Conservation (phyloP, 305 asterid species). For the Euphrasia arctica region DNA sequence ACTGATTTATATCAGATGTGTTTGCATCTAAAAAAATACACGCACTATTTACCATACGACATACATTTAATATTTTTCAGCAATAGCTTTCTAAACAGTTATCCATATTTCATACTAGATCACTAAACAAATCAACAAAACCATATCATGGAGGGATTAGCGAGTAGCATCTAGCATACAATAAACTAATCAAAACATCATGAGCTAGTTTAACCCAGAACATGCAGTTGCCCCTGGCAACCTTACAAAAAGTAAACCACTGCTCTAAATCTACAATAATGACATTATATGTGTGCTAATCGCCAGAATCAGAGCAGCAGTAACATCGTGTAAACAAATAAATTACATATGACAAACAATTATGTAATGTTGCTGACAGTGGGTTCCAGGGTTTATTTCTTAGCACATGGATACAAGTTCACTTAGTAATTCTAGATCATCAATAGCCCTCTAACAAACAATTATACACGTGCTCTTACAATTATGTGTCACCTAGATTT, state of each 20-base stretch:
- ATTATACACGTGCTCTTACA: neutral
- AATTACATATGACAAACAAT: neutral
- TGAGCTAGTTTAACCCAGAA: neutral
- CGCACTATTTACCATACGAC: neutral
- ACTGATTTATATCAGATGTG: neutral
- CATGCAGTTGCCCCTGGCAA: neutral
- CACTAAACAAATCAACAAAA: neutral
- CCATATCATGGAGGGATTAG: neutral
- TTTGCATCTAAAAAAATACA: neutral
- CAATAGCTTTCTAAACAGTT: neutral
- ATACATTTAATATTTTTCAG: neutral
- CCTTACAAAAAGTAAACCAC: neutral
- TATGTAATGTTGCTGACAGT: neutral
- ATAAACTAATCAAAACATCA: neutral
- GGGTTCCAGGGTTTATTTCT: neutral
- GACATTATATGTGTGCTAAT: neutral
- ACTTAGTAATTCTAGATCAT: neutral
- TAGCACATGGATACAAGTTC: constrained; percentile 4
- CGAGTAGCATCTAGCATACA: neutral
- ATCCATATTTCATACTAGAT: too few relatives aligned
- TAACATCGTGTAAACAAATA: neutral
- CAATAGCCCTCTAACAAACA: constrained; percentile 6
- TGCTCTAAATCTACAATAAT: neutral
- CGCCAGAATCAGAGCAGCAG: neutral
- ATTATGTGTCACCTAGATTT: constrained; percentile 1